These are phyloP conservation scores for Kodamaea kaohsiungensis DNA, from an alignment of 805 yeast species.

Conservation along the genomic window DNA sequence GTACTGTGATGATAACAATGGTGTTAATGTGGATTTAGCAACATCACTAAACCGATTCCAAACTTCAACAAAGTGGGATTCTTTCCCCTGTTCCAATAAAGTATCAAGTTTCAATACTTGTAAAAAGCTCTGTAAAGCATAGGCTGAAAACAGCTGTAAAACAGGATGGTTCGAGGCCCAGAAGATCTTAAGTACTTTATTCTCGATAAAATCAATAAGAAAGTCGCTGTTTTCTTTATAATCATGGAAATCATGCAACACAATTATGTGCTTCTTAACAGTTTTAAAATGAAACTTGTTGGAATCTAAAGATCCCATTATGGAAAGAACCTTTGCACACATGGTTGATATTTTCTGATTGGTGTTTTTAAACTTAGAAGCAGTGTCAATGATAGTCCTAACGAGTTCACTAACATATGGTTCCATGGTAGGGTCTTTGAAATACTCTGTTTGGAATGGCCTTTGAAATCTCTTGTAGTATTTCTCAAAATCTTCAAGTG, in stretches of 20 bases:
- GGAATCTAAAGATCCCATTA: constrained; percentile 75
- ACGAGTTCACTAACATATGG: constrained; percentile 46
- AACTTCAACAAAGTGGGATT: constrained; percentile 20
- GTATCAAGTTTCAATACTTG: constrained; percentile 50
- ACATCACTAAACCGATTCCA: constrained; percentile 68
- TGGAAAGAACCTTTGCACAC: constrained; percentile 70
- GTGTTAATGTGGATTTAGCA: constrained; percentile 71
- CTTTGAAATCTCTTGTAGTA: constrained; percentile 54
- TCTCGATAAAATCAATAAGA: constrained; percentile 62
- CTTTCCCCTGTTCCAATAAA: constrained; percentile 22
- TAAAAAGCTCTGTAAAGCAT: constrained; percentile 84
- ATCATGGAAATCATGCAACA: constrained; percentile 64
- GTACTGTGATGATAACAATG: constrained; percentile 73
- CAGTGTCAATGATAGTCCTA: constrained; percentile 54
- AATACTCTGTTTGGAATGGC: constrained; percentile 46
- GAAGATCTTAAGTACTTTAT: constrained; percentile 76
- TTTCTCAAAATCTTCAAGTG: constrained; percentile 59
- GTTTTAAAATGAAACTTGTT: constrained; percentile 50
- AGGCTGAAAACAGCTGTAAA: constrained; percentile 79
- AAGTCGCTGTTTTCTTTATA: constrained; percentile 64
- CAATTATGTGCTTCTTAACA: constrained; percentile 45
- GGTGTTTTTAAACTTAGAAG: constrained; percentile 53
- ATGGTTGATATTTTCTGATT: constrained; percentile 52
- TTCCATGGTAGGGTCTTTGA: constrained; percentile 32
- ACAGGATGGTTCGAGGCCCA: constrained; percentile 89